These are phyloP conservation scores for Acanthamoeba sp. DNA, from an alignment of 208 protist genomes.

Conservation along the genomic window DNA sequence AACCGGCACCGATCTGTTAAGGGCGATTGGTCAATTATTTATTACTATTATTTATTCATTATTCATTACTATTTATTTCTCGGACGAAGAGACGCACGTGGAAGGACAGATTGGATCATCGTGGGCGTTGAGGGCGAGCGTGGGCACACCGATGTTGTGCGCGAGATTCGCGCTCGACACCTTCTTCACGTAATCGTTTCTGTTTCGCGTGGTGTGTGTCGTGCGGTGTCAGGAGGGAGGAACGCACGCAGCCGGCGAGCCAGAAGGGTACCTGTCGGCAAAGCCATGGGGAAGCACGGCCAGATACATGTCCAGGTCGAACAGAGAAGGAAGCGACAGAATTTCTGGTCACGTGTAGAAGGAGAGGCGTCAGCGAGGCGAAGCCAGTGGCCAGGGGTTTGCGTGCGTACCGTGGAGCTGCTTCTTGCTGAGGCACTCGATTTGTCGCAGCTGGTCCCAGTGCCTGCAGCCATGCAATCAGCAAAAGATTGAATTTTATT, in stretches of 20 bases:
- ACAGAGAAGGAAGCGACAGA: background rate
- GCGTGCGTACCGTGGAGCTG: background rate
- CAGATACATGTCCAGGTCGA: constrained; percentile 24
- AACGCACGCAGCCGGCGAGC: too few species aligned
- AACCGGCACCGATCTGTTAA: background rate
- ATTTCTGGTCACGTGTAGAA: background rate
- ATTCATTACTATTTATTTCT: too few species aligned
- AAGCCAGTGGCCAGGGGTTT: background rate
- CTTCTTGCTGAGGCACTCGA: constrained; percentile 33
- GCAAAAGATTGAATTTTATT: too few species aligned
- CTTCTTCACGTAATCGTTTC: constrained; percentile 29
- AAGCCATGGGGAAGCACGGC: constrained; percentile 3
- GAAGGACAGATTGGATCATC: constrained; percentile 60
- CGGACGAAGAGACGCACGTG: background rate
- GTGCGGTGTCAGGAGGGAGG: too few species aligned
- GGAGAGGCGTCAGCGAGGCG: background rate
- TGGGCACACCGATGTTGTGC: constrained; percentile 47
- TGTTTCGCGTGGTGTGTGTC: background rate
- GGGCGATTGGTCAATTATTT: too few species aligned
- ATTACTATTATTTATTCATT: too few species aligned
- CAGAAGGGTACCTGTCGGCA: background rate
- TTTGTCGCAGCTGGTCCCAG: background rate
- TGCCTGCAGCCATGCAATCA: background rate
- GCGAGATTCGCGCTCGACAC: background rate
- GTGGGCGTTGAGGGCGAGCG: constrained; percentile 33